A percentile compares a stretch with the other conserved stretches of the same genome.
These are phyloP conservation scores for Lophium mytilinum DNA, from an alignment of 495 filamentous ascomycete genomes.

Conservation along the genomic window DNA sequence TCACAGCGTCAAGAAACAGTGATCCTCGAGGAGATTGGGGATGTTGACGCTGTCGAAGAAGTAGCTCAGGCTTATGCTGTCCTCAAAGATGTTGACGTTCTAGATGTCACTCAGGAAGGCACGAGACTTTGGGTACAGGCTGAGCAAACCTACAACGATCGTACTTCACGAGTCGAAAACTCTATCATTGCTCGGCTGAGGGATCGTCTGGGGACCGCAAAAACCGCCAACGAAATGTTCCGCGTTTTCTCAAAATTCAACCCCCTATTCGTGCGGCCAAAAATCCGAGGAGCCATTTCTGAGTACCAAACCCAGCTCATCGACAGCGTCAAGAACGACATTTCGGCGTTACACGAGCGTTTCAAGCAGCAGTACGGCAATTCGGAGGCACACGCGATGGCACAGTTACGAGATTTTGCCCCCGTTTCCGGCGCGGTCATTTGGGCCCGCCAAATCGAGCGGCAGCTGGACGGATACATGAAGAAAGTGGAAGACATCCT, in stretches of 20 bases:
- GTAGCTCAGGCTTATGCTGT: constrained; percentile 90
- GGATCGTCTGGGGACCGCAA: constrained; percentile 88
- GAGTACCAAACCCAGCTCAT: constrained; percentile 97
- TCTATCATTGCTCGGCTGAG: constrained; percentile 93
- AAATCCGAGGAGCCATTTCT: constrained; percentile 93
- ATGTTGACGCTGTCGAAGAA: constrained; percentile 97
- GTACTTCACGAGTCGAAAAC: constrained; percentile 93
- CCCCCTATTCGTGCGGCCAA: constrained; percentile 91
- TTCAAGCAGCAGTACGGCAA: constrained; percentile 99
- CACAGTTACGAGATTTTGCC: constrained; percentile 86
- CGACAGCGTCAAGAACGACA: constrained; percentile 93
- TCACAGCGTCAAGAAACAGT: constrained; percentile 43
- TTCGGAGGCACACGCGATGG: constrained; percentile 96
- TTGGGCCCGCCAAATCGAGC: constrained; percentile 94
- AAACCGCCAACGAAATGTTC: constrained; percentile 98
- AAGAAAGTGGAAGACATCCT: constrained; percentile 94
- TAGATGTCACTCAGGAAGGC: constrained; percentile 84
- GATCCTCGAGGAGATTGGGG: constrained; percentile 86
- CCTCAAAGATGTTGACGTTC: constrained; percentile 84
- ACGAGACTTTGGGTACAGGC: constrained; percentile 85
- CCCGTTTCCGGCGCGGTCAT: constrained; percentile 95
- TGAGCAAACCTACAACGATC: constrained; percentile 92
- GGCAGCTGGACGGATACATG: constrained; percentile 91
- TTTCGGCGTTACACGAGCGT: constrained; percentile 82
- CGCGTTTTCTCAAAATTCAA: constrained; percentile 99